phyloP scores from a whole-genome alignment of 805 yeast species.

The Pichia thaimueangensis region DNA sequence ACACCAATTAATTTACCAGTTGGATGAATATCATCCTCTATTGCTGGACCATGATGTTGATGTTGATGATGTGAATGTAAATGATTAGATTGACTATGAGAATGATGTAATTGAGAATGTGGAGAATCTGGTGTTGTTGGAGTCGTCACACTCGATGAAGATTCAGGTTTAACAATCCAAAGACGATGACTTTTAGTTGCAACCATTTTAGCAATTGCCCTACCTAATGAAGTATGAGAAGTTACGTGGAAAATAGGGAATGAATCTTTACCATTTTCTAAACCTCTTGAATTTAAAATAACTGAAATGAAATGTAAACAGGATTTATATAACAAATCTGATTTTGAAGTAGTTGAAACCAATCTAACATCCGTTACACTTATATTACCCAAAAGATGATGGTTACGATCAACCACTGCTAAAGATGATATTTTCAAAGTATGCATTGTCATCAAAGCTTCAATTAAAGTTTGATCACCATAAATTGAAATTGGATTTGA shows the following conservation, averaged over 20 bases:
- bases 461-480: conserved; percentile 83
- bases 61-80: conserved; percentile 7
- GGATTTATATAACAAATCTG: conserved; percentile 71
- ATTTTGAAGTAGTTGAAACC: conserved; percentile 81
- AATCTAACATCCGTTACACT: conserved; percentile 91
- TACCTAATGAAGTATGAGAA: conserved; percentile 67
- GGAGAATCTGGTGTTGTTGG: conserved; percentile 12
- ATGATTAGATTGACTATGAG: conserved; percentile 7
- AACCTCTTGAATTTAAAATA: conserved; percentile 80
- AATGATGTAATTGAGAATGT: conserved; percentile 5
- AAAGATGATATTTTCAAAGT: conserved; percentile 77
- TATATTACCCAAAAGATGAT: conserved; percentile 79
- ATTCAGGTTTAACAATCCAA: conserved; percentile 67
- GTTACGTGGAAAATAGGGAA: conserved; percentile 95
- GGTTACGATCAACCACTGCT: conserved; percentile 81
- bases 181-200: conserved; percentile 91
- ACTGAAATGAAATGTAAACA: conserved; percentile 85
- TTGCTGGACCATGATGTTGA: conserved; percentile 12
- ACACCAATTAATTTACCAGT: conserved; percentile 88
- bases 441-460: conserved; percentile 83
- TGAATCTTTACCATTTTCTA: conserved; percentile 91
- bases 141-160: conserved; percentile 9
- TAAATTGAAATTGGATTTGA: conserved; percentile 67
- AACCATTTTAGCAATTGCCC: conserved; percentile 89
- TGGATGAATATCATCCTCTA: conserved; percentile 36